Conservation (phyloP, 768 basidiomycete species). For the Agrocybe chaxingu region DNA sequence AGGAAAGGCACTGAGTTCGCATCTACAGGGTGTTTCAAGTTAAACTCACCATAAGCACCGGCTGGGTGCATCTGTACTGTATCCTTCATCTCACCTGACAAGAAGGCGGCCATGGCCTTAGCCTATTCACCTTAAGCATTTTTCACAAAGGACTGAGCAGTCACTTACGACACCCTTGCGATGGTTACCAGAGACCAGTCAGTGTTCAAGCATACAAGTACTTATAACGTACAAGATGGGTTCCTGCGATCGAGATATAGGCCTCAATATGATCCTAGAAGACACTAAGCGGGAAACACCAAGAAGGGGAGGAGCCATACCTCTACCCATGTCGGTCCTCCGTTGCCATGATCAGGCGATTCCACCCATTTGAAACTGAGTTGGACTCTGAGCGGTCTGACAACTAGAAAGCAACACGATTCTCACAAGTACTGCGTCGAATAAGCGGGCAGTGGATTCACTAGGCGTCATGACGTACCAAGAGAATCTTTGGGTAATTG, state of each 20-base stretch:
- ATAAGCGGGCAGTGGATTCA: background rate
- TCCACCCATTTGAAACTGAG: conserved; percentile 95
- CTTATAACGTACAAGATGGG: conserved; percentile 62
- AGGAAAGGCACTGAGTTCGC: background rate
- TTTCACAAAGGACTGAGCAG: background rate
- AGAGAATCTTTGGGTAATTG: conserved; percentile 32
- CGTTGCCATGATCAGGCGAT: conserved; percentile 74
- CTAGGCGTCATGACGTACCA: conserved; percentile 35
- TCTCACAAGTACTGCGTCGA: conserved; percentile 78
- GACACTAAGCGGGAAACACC: conserved; percentile 4
- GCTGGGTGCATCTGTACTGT: conserved; percentile 84
- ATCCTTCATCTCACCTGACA: conserved; percentile 95
- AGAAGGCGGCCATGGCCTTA: conserved; percentile 93
- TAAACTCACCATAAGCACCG: conserved; percentile 62
- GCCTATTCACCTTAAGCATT: conserved; percentile 39
- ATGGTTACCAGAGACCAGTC: background rate
- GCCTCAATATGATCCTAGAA: conserved; percentile 78
- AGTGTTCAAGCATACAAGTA: background rate
- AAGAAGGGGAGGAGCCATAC: conserved; percentile 32
- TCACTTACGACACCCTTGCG: conserved; percentile 67
- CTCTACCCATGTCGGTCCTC: conserved; percentile 90
- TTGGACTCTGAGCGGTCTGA: conserved; percentile 4
- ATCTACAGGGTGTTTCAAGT: background rate
- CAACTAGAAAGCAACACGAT: background rate
- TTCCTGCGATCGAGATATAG: conserved; percentile 81